Base-by-base conservation (phyloP, 768 basidiomycete genomes). In the Pleurotus ostreatus region DNA sequence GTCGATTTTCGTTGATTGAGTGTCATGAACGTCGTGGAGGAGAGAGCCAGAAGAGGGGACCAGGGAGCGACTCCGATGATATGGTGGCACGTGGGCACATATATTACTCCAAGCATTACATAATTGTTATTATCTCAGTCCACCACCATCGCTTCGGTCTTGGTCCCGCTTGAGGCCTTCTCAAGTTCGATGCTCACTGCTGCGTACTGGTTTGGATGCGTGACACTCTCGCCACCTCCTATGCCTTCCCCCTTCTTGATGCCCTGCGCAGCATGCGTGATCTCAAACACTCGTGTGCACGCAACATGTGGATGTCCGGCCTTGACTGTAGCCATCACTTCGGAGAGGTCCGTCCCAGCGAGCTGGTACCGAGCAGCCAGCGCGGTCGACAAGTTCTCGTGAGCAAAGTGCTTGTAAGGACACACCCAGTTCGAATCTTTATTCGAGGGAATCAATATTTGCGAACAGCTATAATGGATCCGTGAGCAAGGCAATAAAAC, bases 221-320 rank as follows among this genome's bases (percentile, higher is more conserved):
- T 89, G 20, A 98, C 89, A 58, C 83, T 89, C 65, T 97, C 95
- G 0, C 91, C 89, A 3, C 72, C 80, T 6, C 92, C 92, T 44
- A 95, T 63, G 0, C 96, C 97, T 12, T 97, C 92, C 2, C 94
- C 94, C 68, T 91, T 95, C 72, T 82, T 86, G 49, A 96, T 84
- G 7, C 88, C 85, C 58, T 69, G 74, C 16, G 69, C 68, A 20
- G 77, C 73, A 68, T 98, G 96, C 22, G 94, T 97, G 25, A 97
- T 79, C 74, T 99, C 97, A 70, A 94, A 99, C 18, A 98, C 93
- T 20, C 95, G 81, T 7, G 97, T 98, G 72, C 97, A 99, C 5
- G 95, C 96, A 45, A 98, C 89, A 68, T 99, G 96, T 68, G 86
- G 96, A 67, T 96, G 94, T 2, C 79, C 75, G 15, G 76, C 77